Conservation (phyloP, 805 yeast species). For the Ogataea paraovalis region DNA sequence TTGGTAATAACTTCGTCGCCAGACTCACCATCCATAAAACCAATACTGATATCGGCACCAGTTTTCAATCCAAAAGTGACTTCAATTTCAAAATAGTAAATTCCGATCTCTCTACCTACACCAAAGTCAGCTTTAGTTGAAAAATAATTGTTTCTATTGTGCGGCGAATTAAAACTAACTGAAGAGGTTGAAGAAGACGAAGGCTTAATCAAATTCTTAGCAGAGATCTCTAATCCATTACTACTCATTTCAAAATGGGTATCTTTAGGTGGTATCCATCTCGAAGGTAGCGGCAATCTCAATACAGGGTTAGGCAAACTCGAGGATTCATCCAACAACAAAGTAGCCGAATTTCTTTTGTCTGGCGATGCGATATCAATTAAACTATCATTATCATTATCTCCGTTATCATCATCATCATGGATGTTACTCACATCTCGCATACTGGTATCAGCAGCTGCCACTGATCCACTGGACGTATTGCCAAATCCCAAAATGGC, state of each 20-base stretch:
- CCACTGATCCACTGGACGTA: not conserved
- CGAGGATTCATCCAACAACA: not conserved
- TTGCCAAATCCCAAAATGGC: not conserved
- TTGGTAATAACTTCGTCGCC: conserved; percentile 26
- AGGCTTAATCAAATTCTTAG: conserved; percentile 18
- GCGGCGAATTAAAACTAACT: conserved; percentile 6
- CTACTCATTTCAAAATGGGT: conserved; percentile 15
- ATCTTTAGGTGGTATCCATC: conserved; percentile 22
- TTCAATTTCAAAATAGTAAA: conserved; percentile 50
- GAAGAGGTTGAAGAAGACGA: conserved; percentile 7
- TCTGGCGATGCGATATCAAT: conserved; percentile 11
- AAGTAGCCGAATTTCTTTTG: not conserved
- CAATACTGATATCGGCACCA: conserved; percentile 42
- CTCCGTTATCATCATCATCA: conserved; percentile 1
- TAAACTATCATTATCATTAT: conserved; percentile 6
- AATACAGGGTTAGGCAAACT: not conserved
- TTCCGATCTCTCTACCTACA: conserved; percentile 38
- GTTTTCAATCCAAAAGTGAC: conserved; percentile 32
- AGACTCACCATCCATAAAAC: conserved; percentile 36
- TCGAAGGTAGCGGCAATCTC: conserved; percentile 22
- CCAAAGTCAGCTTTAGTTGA: conserved; percentile 32
- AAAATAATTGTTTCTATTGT: conserved; percentile 12
- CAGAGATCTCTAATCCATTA: conserved; percentile 24
- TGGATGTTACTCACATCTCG: not conserved
- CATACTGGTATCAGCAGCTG: not conserved